These are phyloP conservation scores for Crotalaria pallida DNA, from an alignment of 306 rosid genomes.

Conservation along the genomic window DNA sequence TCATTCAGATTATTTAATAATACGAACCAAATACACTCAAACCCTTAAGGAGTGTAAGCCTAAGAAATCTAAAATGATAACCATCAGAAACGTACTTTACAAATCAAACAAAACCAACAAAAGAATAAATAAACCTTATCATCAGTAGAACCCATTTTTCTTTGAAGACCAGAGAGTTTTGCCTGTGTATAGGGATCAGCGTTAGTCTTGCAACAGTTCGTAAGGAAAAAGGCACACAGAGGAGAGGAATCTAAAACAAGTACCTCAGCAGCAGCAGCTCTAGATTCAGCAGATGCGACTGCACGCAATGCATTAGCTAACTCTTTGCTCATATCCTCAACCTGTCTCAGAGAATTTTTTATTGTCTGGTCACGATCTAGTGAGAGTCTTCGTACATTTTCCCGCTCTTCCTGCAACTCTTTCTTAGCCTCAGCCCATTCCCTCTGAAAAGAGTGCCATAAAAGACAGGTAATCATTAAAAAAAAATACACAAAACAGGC, in stretches of 20 bases:
- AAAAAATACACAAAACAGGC: neutral
- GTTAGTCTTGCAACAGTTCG: neutral
- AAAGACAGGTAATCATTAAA: neutral
- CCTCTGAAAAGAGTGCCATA: conserved; percentile 44
- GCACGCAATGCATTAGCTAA: conserved; percentile 63
- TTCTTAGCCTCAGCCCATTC: conserved; percentile 96
- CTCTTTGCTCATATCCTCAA: conserved; percentile 84
- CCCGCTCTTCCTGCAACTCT: conserved; percentile 79
- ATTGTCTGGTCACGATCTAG: conserved; percentile 64
- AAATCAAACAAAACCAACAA: neutral
- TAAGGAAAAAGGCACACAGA: neutral
- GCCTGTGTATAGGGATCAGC: conserved; percentile 40
- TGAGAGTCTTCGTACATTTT: conserved; percentile 52
- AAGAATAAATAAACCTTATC: conserved; percentile 47
- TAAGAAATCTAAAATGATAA: neutral
- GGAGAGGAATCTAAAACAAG: neutral
- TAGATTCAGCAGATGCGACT: conserved; percentile 68
- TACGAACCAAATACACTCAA: neutral
- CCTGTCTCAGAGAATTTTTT: conserved; percentile 60
- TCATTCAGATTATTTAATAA: neutral
- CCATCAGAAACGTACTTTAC: neutral
- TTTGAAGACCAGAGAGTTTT: conserved; percentile 59
- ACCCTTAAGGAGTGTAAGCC: neutral
- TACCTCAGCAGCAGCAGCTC: conserved; percentile 92
- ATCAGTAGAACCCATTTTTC: conserved; percentile 39